Evolutionary conservation across 805 yeast species (phyloP).

Genomic region (Martiniozyma abietophila): DNA sequence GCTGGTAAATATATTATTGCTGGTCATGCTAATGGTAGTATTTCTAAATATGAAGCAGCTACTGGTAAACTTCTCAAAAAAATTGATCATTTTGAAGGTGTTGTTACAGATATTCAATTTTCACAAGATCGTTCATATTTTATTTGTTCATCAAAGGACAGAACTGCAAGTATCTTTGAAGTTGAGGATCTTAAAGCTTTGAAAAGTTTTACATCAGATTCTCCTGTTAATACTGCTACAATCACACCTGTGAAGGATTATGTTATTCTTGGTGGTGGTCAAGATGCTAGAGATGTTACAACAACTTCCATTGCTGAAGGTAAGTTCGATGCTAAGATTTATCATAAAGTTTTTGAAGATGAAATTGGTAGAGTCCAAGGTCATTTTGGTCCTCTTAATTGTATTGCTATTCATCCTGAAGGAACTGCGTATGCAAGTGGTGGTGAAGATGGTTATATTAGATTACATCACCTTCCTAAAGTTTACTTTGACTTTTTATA

Average conservation of each 20-base stretch:
- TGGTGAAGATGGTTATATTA: conserved; percentile 96
- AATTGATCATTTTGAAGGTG: conserved; percentile 62
- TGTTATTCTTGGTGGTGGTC: conserved; percentile 97
- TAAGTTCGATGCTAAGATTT: conserved; percentile 92
- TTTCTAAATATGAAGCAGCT: conserved; percentile 68
- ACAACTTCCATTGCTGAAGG: conserved; percentile 93
- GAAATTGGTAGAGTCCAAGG: conserved; percentile 97
- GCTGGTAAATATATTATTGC: conserved; percentile 67
- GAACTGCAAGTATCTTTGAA: conserved; percentile 68
- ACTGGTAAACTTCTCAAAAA: conserved; percentile 63
- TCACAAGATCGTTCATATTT: conserved; percentile 81
- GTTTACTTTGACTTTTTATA: conserved; percentile 87
- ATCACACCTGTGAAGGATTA: conserved; percentile 90
- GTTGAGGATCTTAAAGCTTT: conserved; percentile 63
- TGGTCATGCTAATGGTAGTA: conserved; percentile 80
- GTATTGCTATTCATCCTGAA: conserved; percentile 87
- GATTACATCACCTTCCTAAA: conserved; percentile 90
- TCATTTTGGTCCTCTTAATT: conserved; percentile 97
- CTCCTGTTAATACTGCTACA: conserved; percentile 92
- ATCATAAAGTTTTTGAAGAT: conserved; percentile 89
- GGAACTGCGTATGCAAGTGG: conserved; percentile 95
- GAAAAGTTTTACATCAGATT: conserved; percentile 76
- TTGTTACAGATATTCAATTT: conserved; percentile 84
- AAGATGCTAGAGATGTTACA: conserved; percentile 96
- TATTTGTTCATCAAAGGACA: conserved; percentile 88